These are phyloP conservation scores for Pichia sp. DNA, from an alignment of 1,139 yeast genomes.

Conservation along the genomic window DNA sequence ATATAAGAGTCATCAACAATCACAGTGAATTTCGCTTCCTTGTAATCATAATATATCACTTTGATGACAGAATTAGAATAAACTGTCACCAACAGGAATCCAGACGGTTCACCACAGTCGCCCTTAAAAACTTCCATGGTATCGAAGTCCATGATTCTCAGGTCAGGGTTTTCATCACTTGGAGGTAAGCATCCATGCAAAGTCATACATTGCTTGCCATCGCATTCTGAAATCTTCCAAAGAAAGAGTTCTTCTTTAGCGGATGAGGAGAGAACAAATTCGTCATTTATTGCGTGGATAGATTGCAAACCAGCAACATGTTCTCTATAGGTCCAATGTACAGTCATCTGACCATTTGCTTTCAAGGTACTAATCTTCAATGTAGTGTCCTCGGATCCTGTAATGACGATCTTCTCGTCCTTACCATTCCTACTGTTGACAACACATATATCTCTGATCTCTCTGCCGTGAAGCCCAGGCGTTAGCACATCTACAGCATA, in stretches of 20 bases:
- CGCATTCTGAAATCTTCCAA: conserved; percentile 71
- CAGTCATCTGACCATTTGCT: conserved; percentile 34
- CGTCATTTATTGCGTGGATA: conserved; percentile 51
- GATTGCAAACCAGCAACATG: conserved; percentile 88
- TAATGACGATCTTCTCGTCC: conserved; percentile 39
- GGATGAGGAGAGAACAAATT: conserved; percentile 60
- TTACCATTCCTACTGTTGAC: conserved; percentile 23
- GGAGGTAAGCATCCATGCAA: conserved; percentile 44
- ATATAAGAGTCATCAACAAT: conserved; percentile 48
- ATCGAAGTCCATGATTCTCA: conserved; percentile 83
- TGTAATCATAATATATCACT: conserved; percentile 48
- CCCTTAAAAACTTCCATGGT: conserved; percentile 26
- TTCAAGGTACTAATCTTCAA: conserved; percentile 49
- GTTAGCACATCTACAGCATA: conserved; percentile 27
- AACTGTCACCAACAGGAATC: conserved; percentile 56
- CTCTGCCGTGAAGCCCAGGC: conserved; percentile 86
- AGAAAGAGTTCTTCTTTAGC: conserved; percentile 85
- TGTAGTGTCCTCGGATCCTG: conserved; percentile 89
- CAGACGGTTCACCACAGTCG: conserved; percentile 26
- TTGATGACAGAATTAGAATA: conserved; percentile 81
- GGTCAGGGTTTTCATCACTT: conserved; percentile 55
- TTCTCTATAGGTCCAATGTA: conserved; percentile 59
- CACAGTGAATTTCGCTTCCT: conserved; percentile 33
- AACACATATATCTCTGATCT: conserved; percentile 62
- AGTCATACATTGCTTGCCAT: conserved; percentile 36